A percentile compares a stretch with the other conserved stretches of the same genome.
These are phyloP conservation scores for Ustilago lituana DNA, from an alignment of 1,284 basidiomycete genomes.

Conservation along the genomic window DNA sequence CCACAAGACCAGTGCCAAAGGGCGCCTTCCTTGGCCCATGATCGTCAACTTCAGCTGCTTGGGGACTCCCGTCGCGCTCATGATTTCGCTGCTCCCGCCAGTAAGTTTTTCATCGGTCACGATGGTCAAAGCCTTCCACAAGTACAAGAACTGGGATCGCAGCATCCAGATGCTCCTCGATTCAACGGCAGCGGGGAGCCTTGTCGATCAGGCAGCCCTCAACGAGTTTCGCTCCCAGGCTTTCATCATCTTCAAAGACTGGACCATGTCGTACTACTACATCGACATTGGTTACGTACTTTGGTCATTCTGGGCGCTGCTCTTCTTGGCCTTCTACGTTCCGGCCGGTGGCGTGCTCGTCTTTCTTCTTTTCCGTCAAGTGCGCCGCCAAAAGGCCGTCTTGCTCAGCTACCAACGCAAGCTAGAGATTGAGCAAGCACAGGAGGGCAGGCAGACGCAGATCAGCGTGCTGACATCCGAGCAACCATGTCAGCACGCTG, in stretches of 20 bases:
- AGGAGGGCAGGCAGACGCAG: constrained; percentile 20
- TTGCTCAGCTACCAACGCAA: constrained; percentile 38
- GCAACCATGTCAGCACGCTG: not conserved
- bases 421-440: constrained; percentile 25
- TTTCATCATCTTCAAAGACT: constrained; percentile 28
- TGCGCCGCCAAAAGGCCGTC: constrained; percentile 28
- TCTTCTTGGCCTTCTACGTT: constrained; percentile 56
- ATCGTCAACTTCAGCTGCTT: constrained; percentile 53
- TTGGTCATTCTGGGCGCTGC: constrained; percentile 51
- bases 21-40: constrained; percentile 39
- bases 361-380: constrained; percentile 40
- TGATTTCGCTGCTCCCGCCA: constrained; percentile 31
- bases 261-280: constrained; percentile 40
- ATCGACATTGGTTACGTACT: constrained; percentile 39
- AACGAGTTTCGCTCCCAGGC: constrained; percentile 18
- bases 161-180: constrained; percentile 10
- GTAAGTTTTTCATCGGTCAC: constrained; percentile 24
- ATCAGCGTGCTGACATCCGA: constrained; percentile 16
- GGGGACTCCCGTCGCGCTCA: constrained; percentile 46
- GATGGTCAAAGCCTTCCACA: constrained; percentile 13
- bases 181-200: not conserved
- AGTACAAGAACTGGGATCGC: constrained; percentile 24
- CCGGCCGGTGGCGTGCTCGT: constrained; percentile 54
- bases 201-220: constrained; percentile 12
- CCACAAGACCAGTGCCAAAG: constrained; percentile 26